Evolutionary conservation across 441 rosid genomes (phyloP).

Genomic region (Erodium trifolium): DNA sequence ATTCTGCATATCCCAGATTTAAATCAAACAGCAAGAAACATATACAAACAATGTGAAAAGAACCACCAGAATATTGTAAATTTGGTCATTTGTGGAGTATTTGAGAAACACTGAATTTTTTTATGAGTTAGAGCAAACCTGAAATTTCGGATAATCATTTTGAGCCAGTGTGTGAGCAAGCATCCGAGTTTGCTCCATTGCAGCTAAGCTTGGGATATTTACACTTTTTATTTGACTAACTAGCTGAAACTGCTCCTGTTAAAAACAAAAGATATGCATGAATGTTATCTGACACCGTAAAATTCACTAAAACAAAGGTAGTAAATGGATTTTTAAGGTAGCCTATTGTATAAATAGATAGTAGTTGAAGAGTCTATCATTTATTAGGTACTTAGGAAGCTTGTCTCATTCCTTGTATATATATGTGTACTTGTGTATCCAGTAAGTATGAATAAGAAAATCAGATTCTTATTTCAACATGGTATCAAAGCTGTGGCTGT

Average conservation of each 20-base stretch:
- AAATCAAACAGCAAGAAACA: slow-evolving; percentile 10
- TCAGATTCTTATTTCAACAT: no score
- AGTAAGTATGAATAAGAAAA: no score
- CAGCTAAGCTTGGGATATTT: slow-evolving; percentile 53
- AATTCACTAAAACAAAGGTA: not conserved
- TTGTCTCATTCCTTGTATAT: no score
- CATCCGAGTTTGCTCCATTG: slow-evolving; percentile 95
- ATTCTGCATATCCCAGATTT: slow-evolving; percentile 49
- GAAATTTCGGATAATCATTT: slow-evolving; percentile 87
- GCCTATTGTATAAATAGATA: no score
- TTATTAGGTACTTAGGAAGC: no score
- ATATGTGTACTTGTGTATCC: no score
- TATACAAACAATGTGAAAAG: not conserved
- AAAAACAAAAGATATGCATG: not conserved
- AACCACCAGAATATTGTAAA: not conserved
- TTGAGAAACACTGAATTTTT: slow-evolving; percentile 6
- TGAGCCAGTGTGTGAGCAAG: slow-evolving; percentile 88
- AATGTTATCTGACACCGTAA: not conserved
- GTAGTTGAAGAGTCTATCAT: no score
- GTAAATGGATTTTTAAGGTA: not conserved
- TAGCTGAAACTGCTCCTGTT: slow-evolving; percentile 65
- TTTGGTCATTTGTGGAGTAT: slow-evolving; percentile 5
- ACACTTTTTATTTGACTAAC: slow-evolving; percentile 58
- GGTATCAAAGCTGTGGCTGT: no score
- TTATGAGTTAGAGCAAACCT: slow-evolving; percentile 37